Conservation (phyloP, 768 basidiomycete genomes). For the Termitomyces heimii region DNA sequence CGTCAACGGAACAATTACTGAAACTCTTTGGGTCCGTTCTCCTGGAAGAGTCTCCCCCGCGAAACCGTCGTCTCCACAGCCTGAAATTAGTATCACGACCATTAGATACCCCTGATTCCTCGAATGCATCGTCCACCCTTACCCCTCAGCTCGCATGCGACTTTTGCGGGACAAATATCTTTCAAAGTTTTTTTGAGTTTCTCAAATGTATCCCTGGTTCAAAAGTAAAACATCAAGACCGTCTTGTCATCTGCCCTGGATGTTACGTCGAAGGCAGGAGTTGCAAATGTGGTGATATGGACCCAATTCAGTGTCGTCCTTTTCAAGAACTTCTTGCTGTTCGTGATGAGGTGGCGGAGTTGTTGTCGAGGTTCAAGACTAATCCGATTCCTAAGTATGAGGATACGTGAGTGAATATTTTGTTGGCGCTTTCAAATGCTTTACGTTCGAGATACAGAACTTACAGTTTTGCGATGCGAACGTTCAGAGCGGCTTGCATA, state of each 20-base stretch:
- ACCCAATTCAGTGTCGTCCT: no score
- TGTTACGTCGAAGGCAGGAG: no score
- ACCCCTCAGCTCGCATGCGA: constrained; percentile 50
- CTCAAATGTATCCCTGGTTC: constrained; percentile 28
- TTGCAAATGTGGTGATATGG: no score
- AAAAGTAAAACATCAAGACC: constrained; percentile 26
- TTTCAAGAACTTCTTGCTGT: no score
- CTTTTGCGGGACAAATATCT: constrained; percentile 78
- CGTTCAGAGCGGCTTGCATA: constrained; percentile 25
- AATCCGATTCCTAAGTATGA: no score
- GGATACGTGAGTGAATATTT: no score
- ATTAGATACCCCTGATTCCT: not conserved
- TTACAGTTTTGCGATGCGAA: not conserved
- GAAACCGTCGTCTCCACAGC: constrained; percentile 18
- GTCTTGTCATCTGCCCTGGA: no score
- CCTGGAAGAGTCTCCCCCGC: constrained; percentile 34
- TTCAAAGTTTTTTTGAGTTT: constrained; percentile 79
- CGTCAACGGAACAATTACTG: constrained; percentile 31
- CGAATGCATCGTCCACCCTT: constrained; percentile 1
- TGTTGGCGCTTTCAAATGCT: not conserved
- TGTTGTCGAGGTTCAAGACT: no score
- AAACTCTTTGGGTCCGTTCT: constrained; percentile 47
- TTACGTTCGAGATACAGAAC: no score
- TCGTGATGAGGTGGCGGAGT: no score
- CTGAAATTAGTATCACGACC: not conserved